A percentile compares a stretch with the other conserved stretches of the same genome.
These are phyloP conservation scores for Pneumocystis jirovecii DNA, from an alignment of 1,139 yeast genomes.

Conservation along the genomic window DNA sequence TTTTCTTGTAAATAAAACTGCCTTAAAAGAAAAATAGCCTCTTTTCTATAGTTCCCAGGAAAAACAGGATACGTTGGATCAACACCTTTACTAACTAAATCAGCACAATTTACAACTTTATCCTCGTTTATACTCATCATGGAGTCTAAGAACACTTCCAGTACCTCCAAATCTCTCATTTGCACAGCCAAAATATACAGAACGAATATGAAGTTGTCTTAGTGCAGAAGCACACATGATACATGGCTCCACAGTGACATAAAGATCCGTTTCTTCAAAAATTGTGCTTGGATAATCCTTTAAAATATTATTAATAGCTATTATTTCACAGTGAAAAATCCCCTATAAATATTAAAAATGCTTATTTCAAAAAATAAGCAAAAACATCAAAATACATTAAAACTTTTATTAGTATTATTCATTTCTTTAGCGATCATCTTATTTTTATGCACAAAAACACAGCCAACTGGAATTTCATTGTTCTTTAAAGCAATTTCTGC, in stretches of 20 bases:
- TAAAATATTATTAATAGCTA: constrained; percentile 51
- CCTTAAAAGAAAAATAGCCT: constrained; percentile 67
- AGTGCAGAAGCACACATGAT: constrained; percentile 94
- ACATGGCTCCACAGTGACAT: constrained; percentile 96
- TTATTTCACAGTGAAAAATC: constrained; percentile 81
- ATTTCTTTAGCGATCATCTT: constrained; percentile 60
- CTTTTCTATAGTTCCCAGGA: constrained; percentile 70
- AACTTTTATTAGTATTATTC: constrained; percentile 76
- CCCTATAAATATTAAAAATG: constrained; percentile 21
- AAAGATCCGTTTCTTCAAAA: constrained; percentile 43
- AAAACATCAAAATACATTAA: constrained; percentile 29
- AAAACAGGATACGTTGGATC: constrained; percentile 38
- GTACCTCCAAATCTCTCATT: constrained; percentile 95
- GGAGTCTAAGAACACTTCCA: constrained; percentile 63
- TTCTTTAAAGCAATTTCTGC: constrained; percentile 41
- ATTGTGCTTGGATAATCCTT: constrained; percentile 22
- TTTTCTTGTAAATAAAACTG: constrained; percentile 39
- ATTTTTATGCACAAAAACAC: constrained; percentile 41
- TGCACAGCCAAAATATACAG: constrained; percentile 79
- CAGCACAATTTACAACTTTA: neutral
- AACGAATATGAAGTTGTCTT: constrained; percentile 57
- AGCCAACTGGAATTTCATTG: constrained; percentile 64
- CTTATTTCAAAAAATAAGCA: neutral
- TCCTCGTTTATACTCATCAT: constrained; percentile 19
- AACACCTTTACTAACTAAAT: constrained; percentile 6